A percentile compares a stretch with the other conserved stretches of the same genome.
Conservation (phyloP, 345 rosid species). For the Schrenkiella parvula region DNA sequence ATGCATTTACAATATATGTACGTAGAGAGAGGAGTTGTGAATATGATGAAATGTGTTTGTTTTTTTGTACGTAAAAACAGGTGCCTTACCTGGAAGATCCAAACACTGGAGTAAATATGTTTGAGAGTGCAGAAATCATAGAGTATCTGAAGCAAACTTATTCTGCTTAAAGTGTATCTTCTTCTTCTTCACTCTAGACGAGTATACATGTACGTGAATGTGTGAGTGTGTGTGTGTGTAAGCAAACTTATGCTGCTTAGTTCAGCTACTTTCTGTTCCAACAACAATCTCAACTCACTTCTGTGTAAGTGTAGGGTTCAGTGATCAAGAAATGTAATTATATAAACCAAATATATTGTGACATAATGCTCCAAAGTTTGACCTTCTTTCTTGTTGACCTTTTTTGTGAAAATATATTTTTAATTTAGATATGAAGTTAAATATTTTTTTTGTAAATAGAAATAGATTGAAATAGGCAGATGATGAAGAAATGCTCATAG, state of each 20-base stretch:
- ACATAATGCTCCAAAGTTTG: neutral
- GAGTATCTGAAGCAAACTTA: slow-evolving; percentile 83
- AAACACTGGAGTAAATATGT: slow-evolving; percentile 85
- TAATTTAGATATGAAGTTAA: neutral
- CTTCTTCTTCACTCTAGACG: neutral
- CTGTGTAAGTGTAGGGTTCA: neutral
- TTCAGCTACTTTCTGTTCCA: slow-evolving; percentile 6
- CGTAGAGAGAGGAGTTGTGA: neutral
- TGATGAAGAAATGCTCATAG: slow-evolving; percentile 15
- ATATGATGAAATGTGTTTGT: neutral
- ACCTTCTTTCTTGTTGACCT: neutral
- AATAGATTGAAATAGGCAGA: neutral
- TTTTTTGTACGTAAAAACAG: slow-evolving; percentile 31
- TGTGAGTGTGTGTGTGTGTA: neutral
- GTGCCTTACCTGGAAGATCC: slow-evolving; percentile 90
- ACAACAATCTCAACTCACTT: neutral
- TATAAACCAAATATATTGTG: neutral
- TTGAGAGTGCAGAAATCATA: slow-evolving; percentile 87
- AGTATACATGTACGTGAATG: neutral
- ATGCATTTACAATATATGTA: neutral
- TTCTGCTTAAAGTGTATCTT: slow-evolving; percentile 35
- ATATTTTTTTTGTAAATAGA: too few relatives aligned
- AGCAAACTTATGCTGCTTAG: neutral
- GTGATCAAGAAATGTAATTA: neutral
- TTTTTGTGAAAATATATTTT: neutral